These are phyloP conservation scores for Chlorella sorokiniana DNA, from an alignment of 139 green algal species.

Conservation along the genomic window DNA sequence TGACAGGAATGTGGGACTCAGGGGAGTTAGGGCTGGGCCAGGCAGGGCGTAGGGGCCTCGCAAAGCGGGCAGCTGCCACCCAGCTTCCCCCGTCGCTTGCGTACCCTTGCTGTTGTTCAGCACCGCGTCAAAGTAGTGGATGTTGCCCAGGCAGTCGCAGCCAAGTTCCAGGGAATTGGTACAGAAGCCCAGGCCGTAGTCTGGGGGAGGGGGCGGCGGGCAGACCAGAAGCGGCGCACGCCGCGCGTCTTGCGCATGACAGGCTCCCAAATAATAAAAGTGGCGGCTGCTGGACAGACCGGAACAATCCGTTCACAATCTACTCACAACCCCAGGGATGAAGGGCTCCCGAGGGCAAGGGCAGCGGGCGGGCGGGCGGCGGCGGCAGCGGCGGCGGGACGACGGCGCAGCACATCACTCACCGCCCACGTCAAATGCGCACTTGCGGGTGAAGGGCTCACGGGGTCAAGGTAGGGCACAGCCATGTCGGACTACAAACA, in stretches of 20 bases:
- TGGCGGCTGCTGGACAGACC: no score
- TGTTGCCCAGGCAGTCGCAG: constrained; percentile 89
- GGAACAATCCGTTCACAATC: no score
- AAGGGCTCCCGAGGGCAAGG: no score
- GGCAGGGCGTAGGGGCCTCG: no score
- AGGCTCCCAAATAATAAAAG: no score
- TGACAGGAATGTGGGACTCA: no score
- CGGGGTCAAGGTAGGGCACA: constrained; percentile 82
- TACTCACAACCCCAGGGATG: no score
- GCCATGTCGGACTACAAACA: constrained; percentile 79
- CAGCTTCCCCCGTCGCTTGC: neutral
- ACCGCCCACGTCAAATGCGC: constrained; percentile 76
- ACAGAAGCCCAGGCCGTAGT: constrained; percentile 71
- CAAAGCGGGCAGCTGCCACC: neutral
- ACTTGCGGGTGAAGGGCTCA: constrained; percentile 80
- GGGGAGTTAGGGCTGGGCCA: no score
- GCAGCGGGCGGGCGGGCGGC: no score
- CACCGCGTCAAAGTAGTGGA: constrained; percentile 85
- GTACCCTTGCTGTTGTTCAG: constrained; percentile 73
- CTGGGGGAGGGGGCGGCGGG: constrained; percentile 32
- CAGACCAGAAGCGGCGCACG: neutral
- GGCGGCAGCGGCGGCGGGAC: no score
- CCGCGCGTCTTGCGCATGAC: no score
- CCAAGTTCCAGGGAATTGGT: constrained; percentile 78
- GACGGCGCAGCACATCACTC: no score